Base-by-base conservation (phyloP, 1,139 yeast genomes). In the Petasospora fabianii region DNA sequence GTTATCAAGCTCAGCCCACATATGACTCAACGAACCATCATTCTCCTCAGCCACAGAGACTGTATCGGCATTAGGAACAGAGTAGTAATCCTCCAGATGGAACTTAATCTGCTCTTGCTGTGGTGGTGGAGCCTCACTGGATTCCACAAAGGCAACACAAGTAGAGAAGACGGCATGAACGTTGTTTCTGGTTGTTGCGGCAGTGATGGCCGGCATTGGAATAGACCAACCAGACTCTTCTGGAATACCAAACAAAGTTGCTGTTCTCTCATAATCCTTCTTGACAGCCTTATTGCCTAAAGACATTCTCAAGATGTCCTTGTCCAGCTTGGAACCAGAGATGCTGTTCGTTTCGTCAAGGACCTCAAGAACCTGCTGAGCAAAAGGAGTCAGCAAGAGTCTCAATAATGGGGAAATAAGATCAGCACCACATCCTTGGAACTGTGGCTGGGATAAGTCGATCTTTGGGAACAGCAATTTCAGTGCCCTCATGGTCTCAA, bases 221-320 rank as follows among this genome's bases (percentile, higher is more conserved):
- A 94, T 80, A 0, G 97, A 82, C 99, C 99, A 94, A 1, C 99
- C 99, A 56, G 82, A 80, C n/a, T 86, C 96, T 44, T 88, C 96
- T 0, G 98, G 98, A 17, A 90, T 81, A 13, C 98, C 98, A 67
- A 88, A 94, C 40, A 92, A 66, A 0, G 97, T 87, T 0, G 95
- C 92, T 2, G 95, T 82, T 50, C 77, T 80, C 50, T 85, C 96
- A 54, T 83, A 84, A 51, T 86, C 95, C 48, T 84, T 85, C 52
- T 83, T 77, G 54, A 84, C 69, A 3, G 86, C 76, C 14, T 82
- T 69, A 51, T 85, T 87, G 11, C 97, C 97, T 55, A 92, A 73
- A 54, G 95, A 84, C 82, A 92, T 85, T 57, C 97, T 73, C 52
- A 94, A 69, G 13, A 92, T 90, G 58, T 90, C 96, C 53, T 84